phyloP scores from a whole-genome alignment of 371 early-diverging fungal genomes.

The Apophysomyces elegans region DNA sequence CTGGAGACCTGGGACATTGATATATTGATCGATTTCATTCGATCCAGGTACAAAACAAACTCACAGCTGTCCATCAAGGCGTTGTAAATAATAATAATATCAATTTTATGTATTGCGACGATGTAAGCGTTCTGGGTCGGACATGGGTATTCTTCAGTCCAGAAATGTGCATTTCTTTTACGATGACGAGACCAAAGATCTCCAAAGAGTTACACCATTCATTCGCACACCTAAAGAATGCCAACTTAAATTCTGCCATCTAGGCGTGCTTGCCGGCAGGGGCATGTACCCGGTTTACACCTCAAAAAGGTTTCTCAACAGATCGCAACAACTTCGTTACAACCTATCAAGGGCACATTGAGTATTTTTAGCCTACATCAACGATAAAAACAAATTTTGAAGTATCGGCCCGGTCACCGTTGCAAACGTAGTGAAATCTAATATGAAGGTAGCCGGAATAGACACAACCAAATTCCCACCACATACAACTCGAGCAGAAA shows the following conservation, averaged over 20 bases:
- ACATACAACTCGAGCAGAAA: constrained; percentile 10
- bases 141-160: constrained; percentile 23
- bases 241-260: constrained; percentile 11
- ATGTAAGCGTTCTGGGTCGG: constrained; percentile 29
- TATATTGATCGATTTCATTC: background rate
- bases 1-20: background rate
- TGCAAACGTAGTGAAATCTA: constrained; percentile 11
- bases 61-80: background rate
- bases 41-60: background rate
- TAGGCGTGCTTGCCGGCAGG: constrained; percentile 6
- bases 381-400: background rate
- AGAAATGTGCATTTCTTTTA: constrained; percentile 15
- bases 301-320: constrained; percentile 6
- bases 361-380: background rate
- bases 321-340: background rate
- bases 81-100: constrained; percentile 23
- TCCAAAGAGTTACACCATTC: background rate
- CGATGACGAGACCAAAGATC: background rate
- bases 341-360: background rate
- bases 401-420: background rate
- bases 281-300: constrained; percentile 16
- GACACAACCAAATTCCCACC: constrained; percentile 11
- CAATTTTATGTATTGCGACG: constrained; percentile 16
- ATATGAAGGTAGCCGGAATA: constrained; percentile 8
- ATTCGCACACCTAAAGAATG: constrained; percentile 22